phyloP scores from a whole-genome alignment of 164 flowering plant genomes.

The Stephania japonica region DNA sequence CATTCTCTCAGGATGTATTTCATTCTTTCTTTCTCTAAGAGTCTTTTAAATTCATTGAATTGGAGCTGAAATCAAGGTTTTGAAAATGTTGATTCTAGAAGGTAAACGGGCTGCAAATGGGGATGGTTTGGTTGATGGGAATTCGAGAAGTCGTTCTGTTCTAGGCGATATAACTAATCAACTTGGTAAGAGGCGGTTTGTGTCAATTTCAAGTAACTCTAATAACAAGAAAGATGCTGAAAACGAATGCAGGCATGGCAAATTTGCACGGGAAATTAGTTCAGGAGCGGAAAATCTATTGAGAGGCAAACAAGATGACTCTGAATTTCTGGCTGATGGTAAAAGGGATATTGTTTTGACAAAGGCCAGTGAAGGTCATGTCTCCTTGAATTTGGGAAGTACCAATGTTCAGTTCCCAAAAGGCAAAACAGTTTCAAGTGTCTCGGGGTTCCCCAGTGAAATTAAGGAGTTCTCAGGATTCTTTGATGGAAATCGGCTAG shows the following conservation, averaged over 20 bases:
- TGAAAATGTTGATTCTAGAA: background rate
- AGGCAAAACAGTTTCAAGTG: conserved; percentile 7
- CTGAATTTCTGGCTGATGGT: conserved; percentile 7
- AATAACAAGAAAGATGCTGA: conserved; percentile 12
- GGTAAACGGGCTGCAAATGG: conserved; percentile 25
- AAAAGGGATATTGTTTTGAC: conserved; percentile 2
- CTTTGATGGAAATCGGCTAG: conserved; percentile 8
- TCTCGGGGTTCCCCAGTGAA: conserved; percentile 11
- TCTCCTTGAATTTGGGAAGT: background rate
- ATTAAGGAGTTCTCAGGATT: conserved; percentile 7
- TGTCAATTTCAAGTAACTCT: conserved; percentile 15
- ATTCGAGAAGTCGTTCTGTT: conserved; percentile 22
- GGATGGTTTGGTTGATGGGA: conserved; percentile 21
- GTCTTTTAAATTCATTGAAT: background rate
- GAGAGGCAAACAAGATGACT: conserved; percentile 15
- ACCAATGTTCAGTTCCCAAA: conserved; percentile 1
- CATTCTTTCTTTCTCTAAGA: too few relatives aligned
- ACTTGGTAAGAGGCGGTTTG: conserved; percentile 37
- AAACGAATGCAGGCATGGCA: conserved; percentile 12
- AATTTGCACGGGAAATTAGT: conserved; percentile 20
- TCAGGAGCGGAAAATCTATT: conserved; percentile 27
- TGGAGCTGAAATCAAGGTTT: background rate
- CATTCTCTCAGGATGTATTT: too few relatives aligned
- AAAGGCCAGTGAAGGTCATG: conserved; percentile 15
- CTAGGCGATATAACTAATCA: conserved; percentile 59